These are phyloP conservation scores for Breviolum minutum DNA, from an alignment of 73 alveolate genomes.

Conservation along the genomic window DNA sequence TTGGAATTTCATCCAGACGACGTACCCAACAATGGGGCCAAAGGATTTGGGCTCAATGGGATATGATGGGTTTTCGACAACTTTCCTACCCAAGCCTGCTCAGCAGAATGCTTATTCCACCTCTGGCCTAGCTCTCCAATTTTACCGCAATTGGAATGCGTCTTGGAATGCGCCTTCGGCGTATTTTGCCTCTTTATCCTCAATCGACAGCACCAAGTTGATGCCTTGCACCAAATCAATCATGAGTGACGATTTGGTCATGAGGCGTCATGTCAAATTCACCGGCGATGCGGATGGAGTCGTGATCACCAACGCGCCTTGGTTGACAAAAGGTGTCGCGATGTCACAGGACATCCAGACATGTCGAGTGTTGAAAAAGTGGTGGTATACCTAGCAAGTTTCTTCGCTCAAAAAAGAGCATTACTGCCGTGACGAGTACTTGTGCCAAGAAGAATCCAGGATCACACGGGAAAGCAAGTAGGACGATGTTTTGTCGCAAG, in stretches of 20 bases:
- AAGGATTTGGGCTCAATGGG: slow-evolving; percentile 32
- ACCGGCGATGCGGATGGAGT: background rate
- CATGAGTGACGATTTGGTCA: background rate
- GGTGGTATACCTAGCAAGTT: too few species aligned
- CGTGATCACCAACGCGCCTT: background rate
- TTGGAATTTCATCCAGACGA: slow-evolving; percentile 4
- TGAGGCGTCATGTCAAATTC: background rate
- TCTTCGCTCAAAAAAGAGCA: too few species aligned
- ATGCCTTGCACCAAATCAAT: background rate
- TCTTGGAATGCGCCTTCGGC: slow-evolving; percentile 29
- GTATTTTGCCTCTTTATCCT: background rate
- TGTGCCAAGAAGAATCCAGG: too few species aligned
- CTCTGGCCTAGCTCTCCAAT: background rate
- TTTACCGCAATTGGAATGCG: slow-evolving; percentile 15
- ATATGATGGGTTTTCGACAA: background rate
- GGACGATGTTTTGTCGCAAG: too few species aligned
- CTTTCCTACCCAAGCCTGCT: background rate
- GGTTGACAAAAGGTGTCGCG: background rate
- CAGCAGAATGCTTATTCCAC: background rate
- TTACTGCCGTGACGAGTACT: too few species aligned
- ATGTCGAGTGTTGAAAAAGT: too few species aligned
- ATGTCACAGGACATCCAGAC: too few species aligned
- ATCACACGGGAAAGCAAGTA: too few species aligned
- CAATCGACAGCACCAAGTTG: background rate
- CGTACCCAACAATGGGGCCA: background rate